Evolutionary conservation across 805 yeast genomes (phyloP).

Genomic region (Candida silvicultrix): DNA sequence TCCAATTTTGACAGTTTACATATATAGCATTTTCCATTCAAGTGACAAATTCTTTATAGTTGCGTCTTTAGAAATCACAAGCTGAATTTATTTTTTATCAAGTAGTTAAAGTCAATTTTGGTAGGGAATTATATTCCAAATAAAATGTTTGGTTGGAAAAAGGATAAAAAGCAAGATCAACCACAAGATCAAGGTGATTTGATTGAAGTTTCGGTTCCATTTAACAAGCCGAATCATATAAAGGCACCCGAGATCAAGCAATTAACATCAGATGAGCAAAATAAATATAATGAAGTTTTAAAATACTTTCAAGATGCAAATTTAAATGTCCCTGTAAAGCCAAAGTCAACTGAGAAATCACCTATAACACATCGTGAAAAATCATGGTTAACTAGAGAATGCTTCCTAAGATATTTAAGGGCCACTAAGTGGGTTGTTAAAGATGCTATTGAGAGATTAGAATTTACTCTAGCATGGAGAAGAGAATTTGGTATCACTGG

Average conservation of each 20-base stretch:
- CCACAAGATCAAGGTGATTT: slow-evolving; percentile 15
- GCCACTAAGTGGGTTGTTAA: slow-evolving; percentile 86
- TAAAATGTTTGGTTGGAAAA: neutral
- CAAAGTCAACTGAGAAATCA: slow-evolving; percentile 17
- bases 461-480: slow-evolving; percentile 83
- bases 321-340: slow-evolving; percentile 37
- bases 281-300: slow-evolving; percentile 51
- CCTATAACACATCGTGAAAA: slow-evolving; percentile 55
- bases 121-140: neutral
- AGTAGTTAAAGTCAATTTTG: neutral
- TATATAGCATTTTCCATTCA: too few species aligned
- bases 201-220: slow-evolving; percentile 38
- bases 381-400: slow-evolving; percentile 92
- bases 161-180: slow-evolving; percentile 3
- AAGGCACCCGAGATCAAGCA: slow-evolving; percentile 40
- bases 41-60: too few species aligned
- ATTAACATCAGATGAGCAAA: slow-evolving; percentile 45
- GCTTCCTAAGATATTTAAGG: slow-evolving; percentile 80
- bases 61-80: too few species aligned
- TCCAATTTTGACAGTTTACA: neutral
- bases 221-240: slow-evolving; percentile 45
- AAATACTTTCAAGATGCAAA: slow-evolving; percentile 51
- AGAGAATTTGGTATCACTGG: slow-evolving; percentile 77
- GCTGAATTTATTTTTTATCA: neutral
- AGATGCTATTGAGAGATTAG: slow-evolving; percentile 70